phyloP scores from a whole-genome alignment of 495 filamentous ascomycete genomes.

The Penicillium bialowiezense region DNA sequence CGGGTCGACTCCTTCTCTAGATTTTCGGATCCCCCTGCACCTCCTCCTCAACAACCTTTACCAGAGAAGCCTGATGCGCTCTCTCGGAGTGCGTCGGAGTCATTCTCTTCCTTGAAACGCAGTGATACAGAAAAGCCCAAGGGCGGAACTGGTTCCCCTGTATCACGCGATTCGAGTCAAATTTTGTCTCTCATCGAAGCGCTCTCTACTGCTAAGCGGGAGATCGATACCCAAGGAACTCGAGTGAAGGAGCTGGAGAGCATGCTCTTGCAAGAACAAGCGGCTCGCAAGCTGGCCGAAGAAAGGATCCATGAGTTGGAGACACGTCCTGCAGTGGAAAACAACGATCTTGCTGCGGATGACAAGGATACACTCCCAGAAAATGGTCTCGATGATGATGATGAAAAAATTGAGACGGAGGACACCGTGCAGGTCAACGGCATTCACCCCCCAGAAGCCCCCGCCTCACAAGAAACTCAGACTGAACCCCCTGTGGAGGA shows the following conservation, averaged over 20 bases:
- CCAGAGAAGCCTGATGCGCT: slow-evolving; percentile 83
- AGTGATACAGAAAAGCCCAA: slow-evolving; percentile 73
- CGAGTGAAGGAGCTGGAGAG: slow-evolving; percentile 80
- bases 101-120: slow-evolving; percentile 60
- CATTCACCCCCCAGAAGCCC: slow-evolving; percentile 6
- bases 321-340: slow-evolving; percentile 29
- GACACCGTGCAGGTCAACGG: slow-evolving; percentile 16
- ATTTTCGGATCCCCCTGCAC: slow-evolving; percentile 87
- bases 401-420: slow-evolving; percentile 10
- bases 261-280: slow-evolving; percentile 71
- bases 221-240: slow-evolving; percentile 72
- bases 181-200: slow-evolving; percentile 79
- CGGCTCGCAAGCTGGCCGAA: slow-evolving; percentile 79
- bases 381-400: slow-evolving; percentile 3
- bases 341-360: slow-evolving; percentile 21
- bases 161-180: slow-evolving; percentile 65
- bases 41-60: slow-evolving; percentile 85
- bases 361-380: slow-evolving; percentile 33
- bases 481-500: slow-evolving; percentile 23
- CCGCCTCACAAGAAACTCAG: slow-evolving; percentile 36
- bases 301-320: slow-evolving; percentile 72
- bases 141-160: slow-evolving; percentile 56
- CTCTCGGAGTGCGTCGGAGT: slow-evolving; percentile 41
- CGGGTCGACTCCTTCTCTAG: slow-evolving; percentile 55
- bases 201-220: slow-evolving; percentile 73